phyloP scores from a whole-genome alignment of 352 stramenopile genomes.

The Phytophthora hibernalis region DNA sequence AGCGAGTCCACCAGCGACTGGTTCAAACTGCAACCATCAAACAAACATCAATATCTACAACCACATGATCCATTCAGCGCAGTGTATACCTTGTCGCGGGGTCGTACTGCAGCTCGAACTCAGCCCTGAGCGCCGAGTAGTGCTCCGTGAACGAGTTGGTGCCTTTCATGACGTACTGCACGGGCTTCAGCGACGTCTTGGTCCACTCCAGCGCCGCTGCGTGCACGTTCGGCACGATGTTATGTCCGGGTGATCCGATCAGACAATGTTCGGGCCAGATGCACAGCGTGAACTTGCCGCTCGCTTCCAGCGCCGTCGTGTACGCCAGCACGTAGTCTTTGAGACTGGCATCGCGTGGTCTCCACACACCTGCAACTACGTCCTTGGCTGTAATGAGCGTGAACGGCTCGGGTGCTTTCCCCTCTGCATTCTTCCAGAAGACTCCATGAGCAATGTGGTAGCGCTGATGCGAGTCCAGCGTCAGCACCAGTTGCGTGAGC shows the following conservation, averaged over 20 bases:
- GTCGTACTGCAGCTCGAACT: constrained; percentile 90
- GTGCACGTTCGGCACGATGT: constrained; percentile 86
- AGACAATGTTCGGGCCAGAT: constrained; percentile 99
- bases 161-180: constrained; percentile 94
- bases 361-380: constrained; percentile 65
- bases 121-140: constrained; percentile 94
- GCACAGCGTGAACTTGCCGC: constrained; percentile 91
- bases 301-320: constrained; percentile 86
- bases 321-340: constrained; percentile 92
- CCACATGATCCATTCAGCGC: constrained; percentile 6
- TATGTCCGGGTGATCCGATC: constrained; percentile 91
- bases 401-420: constrained; percentile 89
- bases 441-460: constrained; percentile 95
- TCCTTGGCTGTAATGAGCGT: constrained; percentile 92
- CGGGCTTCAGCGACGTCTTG: constrained; percentile 57
- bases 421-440: constrained; percentile 90
- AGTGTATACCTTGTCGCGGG: constrained; percentile 56
- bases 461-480: constrained; percentile 96
- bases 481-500: constrained; percentile 93
- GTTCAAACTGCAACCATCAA: constrained; percentile 77
- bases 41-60: constrained; percentile 2
- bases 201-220: constrained; percentile 89
- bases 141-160: constrained; percentile 96
- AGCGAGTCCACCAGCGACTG: constrained; percentile 86
- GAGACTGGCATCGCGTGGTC: constrained; percentile 66